Evolutionary conservation across 139 green algal species (phyloP).

Genomic region (Chlorella sp.): DNA sequence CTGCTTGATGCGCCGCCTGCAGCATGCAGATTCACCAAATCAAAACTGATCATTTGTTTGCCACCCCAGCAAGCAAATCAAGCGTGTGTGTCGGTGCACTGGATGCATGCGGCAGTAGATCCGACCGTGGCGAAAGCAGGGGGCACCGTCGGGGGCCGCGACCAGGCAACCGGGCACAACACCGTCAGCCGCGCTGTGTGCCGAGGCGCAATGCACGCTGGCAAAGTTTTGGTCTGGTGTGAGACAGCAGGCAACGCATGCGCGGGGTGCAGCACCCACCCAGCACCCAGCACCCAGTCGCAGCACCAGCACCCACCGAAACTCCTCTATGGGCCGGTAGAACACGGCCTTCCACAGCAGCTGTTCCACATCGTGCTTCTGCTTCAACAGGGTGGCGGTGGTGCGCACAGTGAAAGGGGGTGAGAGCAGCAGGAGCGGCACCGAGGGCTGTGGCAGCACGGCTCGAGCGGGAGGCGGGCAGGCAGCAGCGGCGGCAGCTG

Average conservation of each 20-base stretch:
- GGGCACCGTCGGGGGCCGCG: no score
- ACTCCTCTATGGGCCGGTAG: slow-evolving; percentile 84
- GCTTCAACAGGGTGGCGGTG: neutral
- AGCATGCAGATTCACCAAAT: neutral
- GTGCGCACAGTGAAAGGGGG: neutral
- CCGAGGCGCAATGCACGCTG: no score
- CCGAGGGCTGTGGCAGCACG: neutral
- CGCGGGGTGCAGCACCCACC: no score
- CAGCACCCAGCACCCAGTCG: no score
- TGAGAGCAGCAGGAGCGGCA: neutral
- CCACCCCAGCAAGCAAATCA: no score
- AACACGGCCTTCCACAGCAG: slow-evolving; percentile 77
- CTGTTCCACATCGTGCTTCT: slow-evolving; percentile 61
- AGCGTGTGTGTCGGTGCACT: no score
- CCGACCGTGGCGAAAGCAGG: no score
- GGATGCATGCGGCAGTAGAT: no score
- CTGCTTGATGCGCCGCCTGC: slow-evolving; percentile 32
- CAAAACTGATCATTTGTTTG: neutral
- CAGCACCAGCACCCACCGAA: slow-evolving; percentile 54
- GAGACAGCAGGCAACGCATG: no score
- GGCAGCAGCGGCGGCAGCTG: neutral
- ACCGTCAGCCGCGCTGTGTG: no score
- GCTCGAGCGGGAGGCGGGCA: neutral
- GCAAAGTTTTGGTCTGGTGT: no score
- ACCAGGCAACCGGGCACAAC: no score